These are phyloP conservation scores for Jacaranda mimosifolia DNA, from an alignment of 257 asterid species.

Conservation along the genomic window DNA sequence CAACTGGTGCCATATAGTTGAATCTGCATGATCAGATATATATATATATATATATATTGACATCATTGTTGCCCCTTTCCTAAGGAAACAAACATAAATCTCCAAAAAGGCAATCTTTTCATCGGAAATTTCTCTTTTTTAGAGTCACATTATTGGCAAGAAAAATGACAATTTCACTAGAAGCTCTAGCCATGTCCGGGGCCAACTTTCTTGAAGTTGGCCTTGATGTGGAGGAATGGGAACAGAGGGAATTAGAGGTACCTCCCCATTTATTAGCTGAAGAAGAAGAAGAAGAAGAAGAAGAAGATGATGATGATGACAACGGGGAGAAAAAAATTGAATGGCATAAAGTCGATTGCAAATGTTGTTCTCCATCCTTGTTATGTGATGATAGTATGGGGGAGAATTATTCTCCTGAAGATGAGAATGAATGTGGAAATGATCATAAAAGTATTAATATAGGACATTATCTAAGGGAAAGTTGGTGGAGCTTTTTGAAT, in stretches of 20 bases:
- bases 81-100: too few relatives aligned
- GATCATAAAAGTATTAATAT: neutral
- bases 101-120: neutral
- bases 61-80: too few relatives aligned
- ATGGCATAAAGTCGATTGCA: neutral
- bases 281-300: conserved; percentile 20
- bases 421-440: neutral
- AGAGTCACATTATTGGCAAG: too few relatives aligned
- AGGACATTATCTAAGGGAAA: neutral
- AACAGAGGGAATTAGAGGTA: conserved; percentile 31
- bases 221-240: conserved; percentile 42
- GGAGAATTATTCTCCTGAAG: neutral
- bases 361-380: neutral
- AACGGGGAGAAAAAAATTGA: neutral
- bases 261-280: conserved; percentile 51
- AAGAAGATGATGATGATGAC: too few relatives aligned
- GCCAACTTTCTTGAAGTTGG: conserved; percentile 41
- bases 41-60: too few relatives aligned
- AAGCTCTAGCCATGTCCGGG: conserved; percentile 66
- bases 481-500: conserved; percentile 8
- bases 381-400: neutral
- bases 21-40: too few relatives aligned
- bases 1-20: too few relatives aligned
- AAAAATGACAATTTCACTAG: conserved; percentile 50
- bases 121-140: neutral